Evolutionary conservation across 257 asterid genomes (phyloP).

Genomic region (Solanum dulcamara): DNA sequence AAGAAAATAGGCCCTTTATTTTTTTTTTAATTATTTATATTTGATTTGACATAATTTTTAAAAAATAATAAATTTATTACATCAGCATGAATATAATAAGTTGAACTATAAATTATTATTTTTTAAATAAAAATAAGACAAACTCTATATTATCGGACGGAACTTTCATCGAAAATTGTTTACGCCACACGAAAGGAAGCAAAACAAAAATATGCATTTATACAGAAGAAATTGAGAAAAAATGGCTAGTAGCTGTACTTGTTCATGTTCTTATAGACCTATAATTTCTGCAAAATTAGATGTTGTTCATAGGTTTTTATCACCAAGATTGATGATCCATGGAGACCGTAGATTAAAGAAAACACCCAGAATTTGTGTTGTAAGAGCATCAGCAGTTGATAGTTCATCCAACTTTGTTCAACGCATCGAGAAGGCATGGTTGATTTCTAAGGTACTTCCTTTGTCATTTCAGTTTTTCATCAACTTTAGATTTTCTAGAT

Average conservation of each 20-base stretch:
- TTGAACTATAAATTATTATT: too few relatives aligned
- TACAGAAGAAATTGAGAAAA: neutral
- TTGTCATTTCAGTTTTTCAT: neutral
- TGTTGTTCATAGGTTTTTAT: neutral
- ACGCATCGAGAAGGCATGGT: slow-evolving; percentile 87
- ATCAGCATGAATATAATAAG: too few relatives aligned
- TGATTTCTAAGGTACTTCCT: slow-evolving; percentile 65
- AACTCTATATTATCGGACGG: neutral
- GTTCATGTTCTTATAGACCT: neutral
- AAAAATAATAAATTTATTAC: too few relatives aligned
- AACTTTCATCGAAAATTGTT: neutral
- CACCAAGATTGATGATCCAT: neutral
- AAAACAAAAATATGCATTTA: neutral
- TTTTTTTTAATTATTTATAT: too few relatives aligned
- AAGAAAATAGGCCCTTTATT: too few relatives aligned
- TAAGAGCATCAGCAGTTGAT: slow-evolving; percentile 72
- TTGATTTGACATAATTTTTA: too few relatives aligned
- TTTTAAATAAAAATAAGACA: too few relatives aligned
- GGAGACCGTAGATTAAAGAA: slow-evolving; percentile 3
- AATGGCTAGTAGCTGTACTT: neutral
- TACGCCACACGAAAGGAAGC: neutral
- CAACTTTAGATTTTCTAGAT: neutral
- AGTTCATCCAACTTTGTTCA: slow-evolving; percentile 37
- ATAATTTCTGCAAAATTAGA: neutral
- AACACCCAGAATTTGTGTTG: neutral